Evolutionary conservation across 305 asterid genomes (phyloP).

Genomic region (Solanum hybrid): DNA sequence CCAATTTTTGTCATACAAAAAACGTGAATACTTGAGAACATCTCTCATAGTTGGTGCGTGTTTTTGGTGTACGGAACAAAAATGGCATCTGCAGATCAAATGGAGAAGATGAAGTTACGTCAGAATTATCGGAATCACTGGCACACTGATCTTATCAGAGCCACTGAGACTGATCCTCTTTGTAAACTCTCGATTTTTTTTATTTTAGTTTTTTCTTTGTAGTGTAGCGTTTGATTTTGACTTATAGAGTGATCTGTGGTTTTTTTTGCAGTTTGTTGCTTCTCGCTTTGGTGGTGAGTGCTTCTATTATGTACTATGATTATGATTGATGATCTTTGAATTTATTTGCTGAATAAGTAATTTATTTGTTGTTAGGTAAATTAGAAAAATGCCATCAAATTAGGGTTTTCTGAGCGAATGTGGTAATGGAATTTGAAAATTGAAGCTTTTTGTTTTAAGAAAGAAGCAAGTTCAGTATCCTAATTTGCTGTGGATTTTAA

Average conservation of each 20-base stretch:
- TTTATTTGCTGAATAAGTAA: background rate
- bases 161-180: slow-evolving; percentile 22
- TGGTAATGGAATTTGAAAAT: background rate
- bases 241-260: background rate
- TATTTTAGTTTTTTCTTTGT: too few relatives aligned
- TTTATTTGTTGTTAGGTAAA: background rate
- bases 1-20: background rate
- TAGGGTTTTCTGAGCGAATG: background rate
- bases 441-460: background rate
- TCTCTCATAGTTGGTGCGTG: background rate
- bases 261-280: slow-evolving; percentile 33
- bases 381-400: background rate
- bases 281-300: slow-evolving; percentile 30
- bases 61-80: background rate
- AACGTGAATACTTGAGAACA: background rate
- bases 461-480: background rate
- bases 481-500: background rate
- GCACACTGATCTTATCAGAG: slow-evolving; percentile 27
- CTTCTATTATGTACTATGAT: background rate
- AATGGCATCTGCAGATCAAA: background rate
- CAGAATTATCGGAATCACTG: slow-evolving; percentile 22
- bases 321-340: background rate
- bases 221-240: background rate
- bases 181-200: slow-evolving; percentile 8
- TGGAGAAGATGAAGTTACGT: slow-evolving; percentile 26